Percentiles rank a stretch among this genome's conserved stretches.
These are phyloP conservation scores for Colletotrichum tanaceti DNA, from an alignment of 2,329 filamentous ascomycete genomes.

Conservation along the genomic window DNA sequence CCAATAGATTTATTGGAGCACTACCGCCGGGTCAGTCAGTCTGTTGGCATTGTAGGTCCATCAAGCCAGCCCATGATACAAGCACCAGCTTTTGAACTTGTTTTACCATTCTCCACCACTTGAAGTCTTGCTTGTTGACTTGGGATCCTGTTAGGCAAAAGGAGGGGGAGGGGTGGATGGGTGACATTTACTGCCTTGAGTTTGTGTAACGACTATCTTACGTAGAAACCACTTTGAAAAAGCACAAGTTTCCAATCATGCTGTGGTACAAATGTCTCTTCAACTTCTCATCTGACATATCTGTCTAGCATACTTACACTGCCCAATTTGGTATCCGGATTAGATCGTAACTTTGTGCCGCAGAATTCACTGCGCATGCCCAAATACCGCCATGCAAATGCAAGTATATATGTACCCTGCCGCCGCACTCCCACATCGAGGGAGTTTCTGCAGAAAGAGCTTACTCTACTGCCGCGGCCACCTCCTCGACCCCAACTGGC, in stretches of 20 bases:
- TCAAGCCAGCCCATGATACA: too few relatives aligned
- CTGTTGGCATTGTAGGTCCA: too few relatives aligned
- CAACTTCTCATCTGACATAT: constrained; percentile 14
- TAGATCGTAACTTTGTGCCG: constrained; percentile 26
- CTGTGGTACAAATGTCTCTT: not conserved
- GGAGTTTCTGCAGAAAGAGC: not conserved
- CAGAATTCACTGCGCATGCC: constrained; percentile 20
- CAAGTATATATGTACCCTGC: constrained; percentile 1
- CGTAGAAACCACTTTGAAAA: too few relatives aligned
- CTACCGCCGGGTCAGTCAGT: too few relatives aligned
- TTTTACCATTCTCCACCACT: too few relatives aligned
- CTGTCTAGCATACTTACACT: constrained; percentile 32
- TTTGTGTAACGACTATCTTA: not conserved
- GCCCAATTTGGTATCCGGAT: constrained; percentile 38
- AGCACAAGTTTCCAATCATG: too few relatives aligned
- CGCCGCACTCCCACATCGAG: not conserved
- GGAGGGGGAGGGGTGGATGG: too few relatives aligned
- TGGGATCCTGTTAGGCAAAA: too few relatives aligned
- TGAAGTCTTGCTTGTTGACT: too few relatives aligned
- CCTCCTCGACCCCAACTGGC: not conserved
- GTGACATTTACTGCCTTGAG: not conserved
- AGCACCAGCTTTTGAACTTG: too few relatives aligned
- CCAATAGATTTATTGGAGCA: too few relatives aligned
- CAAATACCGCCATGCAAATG: constrained; percentile 32
- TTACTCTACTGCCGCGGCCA: not conserved